phyloP scores from a whole-genome alignment of 768 basidiomycete genomes.

The Leccinum rimulosum region DNA sequence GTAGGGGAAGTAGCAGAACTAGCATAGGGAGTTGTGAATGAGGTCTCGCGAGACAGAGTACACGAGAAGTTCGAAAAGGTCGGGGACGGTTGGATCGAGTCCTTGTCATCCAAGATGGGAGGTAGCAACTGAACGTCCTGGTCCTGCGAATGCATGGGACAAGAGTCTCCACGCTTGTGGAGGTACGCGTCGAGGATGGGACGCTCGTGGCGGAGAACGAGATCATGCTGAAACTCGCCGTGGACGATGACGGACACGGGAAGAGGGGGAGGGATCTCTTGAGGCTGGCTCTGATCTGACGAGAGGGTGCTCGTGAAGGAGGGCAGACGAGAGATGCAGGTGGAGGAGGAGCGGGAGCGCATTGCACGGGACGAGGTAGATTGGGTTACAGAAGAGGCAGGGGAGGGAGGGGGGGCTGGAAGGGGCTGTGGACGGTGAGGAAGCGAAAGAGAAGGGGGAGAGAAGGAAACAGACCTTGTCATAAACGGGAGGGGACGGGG shows the following conservation, averaged over 20 bases:
- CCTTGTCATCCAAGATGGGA: conserved; percentile 22
- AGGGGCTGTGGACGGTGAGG: conserved; percentile 14
- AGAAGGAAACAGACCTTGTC: conserved; percentile 13
- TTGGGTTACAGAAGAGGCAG: conserved; percentile 25
- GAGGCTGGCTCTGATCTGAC: conserved; percentile 31
- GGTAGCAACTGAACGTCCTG: conserved; percentile 17
- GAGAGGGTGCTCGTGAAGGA: conserved; percentile 35
- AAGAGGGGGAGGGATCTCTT: conserved; percentile 23
- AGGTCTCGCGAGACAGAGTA: conserved; percentile 26
- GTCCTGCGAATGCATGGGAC: conserved; percentile 1
- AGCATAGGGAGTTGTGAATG: conserved; percentile 21
- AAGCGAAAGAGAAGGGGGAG: not conserved
- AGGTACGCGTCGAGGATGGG: conserved; percentile 10
- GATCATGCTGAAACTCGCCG: conserved; percentile 27
- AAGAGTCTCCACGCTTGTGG: conserved; percentile 19
- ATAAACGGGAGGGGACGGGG: not conserved
- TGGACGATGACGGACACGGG: conserved; percentile 33
- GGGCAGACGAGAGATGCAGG: conserved; percentile 30
- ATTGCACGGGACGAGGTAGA: conserved; percentile 27
- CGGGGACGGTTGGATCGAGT: conserved; percentile 27
- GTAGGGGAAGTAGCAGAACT: conserved; percentile 25
- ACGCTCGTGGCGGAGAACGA: conserved; percentile 18
- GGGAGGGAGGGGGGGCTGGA: conserved; percentile 27
- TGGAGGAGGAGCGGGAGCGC: conserved; percentile 32
- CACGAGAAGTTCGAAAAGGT: conserved; percentile 29